Evolutionary conservation across 305 asterid genomes (phyloP).

Genomic region (Fraxinus baroniana): DNA sequence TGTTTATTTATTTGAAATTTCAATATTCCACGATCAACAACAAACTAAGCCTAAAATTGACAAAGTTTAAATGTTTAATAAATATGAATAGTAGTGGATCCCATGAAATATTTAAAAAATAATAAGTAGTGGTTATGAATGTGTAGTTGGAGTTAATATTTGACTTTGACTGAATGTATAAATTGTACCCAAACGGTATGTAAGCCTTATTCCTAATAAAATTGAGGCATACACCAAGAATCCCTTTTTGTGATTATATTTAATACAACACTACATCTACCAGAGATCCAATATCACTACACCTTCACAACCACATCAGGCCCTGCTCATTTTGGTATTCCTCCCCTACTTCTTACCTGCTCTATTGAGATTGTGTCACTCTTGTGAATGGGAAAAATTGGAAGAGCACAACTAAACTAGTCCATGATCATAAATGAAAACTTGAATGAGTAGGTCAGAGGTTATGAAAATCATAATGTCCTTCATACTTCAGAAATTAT

Average conservation of each 20-base stretch:
- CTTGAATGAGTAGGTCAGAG: neutral
- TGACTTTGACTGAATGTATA: neutral
- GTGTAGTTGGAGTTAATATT: no score
- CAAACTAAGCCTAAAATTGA: neutral
- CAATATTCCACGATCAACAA: neutral
- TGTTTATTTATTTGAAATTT: neutral
- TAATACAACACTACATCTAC: neutral
- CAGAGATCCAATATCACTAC: neutral
- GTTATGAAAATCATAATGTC: neutral
- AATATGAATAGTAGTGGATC: neutral
- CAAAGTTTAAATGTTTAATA: neutral
- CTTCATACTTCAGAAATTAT: neutral
- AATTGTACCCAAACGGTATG: neutral
- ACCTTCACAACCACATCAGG: neutral
- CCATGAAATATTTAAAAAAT: no score
- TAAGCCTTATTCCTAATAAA: neutral
- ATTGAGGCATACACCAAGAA: neutral
- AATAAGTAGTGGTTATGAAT: neutral
- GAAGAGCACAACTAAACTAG: neutral
- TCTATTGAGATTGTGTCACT: neutral
- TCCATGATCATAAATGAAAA: neutral
- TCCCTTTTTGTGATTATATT: neutral
- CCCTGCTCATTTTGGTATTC: neutral
- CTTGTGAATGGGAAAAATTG: neutral
- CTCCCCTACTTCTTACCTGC: neutral